Conservation (phyloP, 148 eudicot species). For the Talinum fruticosum region DNA sequence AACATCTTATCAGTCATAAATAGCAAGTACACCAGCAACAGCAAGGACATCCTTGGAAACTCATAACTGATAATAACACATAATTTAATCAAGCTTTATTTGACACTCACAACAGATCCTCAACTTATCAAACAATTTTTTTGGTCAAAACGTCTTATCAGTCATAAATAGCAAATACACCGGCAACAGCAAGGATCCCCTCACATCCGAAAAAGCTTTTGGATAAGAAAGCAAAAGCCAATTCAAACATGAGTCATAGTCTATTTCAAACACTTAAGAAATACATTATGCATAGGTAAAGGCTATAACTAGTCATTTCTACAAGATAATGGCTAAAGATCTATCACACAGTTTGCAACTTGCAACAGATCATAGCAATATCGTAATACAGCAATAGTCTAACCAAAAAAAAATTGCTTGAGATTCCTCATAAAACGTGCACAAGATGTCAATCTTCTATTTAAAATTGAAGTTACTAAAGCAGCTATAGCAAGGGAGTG, state of each 20-base stretch:
- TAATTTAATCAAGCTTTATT: no score
- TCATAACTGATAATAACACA: no score
- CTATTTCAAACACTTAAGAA: background rate
- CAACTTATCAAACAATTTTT: no score
- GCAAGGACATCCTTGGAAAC: no score
- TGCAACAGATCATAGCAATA: no score
- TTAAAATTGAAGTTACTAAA: background rate
- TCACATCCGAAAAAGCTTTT: background rate
- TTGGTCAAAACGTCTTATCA: no score
- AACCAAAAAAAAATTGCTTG: no score
- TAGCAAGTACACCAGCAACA: background rate
- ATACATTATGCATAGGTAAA: background rate
- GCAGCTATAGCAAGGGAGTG: background rate
- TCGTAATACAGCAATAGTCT: no score
- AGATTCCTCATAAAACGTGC: no score
- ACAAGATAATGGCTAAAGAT: background rate
- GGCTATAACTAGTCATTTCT: background rate
- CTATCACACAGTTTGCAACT: no score
- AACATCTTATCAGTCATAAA: background rate
- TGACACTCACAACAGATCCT: background rate
- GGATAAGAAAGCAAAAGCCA: background rate
- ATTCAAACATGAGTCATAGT: background rate
- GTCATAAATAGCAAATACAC: background rate
- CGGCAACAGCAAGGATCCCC: background rate
- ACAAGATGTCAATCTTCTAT: background rate